Evolutionary conservation across 2,329 filamentous ascomycete species (phyloP).

Genomic region (Ophiostoma australiae): DNA sequence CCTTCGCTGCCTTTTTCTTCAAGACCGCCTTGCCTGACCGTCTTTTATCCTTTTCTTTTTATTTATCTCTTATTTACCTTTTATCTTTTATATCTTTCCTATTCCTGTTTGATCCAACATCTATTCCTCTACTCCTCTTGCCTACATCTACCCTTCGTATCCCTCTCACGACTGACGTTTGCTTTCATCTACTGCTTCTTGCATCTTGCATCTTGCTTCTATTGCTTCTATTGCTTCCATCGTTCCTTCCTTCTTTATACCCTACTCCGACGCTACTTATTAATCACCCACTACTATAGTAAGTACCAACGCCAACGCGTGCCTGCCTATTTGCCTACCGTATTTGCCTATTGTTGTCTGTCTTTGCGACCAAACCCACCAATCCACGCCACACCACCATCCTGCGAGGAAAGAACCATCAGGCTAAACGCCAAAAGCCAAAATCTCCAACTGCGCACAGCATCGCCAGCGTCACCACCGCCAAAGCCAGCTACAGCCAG

Average conservation of each 20-base stretch:
- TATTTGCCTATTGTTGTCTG: neutral
- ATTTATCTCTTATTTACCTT: neutral
- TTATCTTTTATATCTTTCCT: neutral
- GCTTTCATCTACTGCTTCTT: neutral
- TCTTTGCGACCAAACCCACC: neutral
- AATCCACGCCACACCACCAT: neutral
- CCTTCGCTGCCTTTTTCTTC: neutral
- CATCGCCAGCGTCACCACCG: neutral
- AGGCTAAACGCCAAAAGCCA: neutral
- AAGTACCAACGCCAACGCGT: constrained; percentile 7
- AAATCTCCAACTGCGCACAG: neutral
- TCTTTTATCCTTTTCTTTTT: neutral
- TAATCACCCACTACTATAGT: constrained; percentile 17
- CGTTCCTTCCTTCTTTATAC: neutral
- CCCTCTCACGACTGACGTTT: neutral
- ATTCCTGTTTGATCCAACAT: constrained; percentile 10
- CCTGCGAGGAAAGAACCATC: neutral
- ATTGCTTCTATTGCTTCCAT: neutral
- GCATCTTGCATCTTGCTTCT: neutral
- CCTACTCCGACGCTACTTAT: constrained; percentile 17
- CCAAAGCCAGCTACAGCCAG: neutral
- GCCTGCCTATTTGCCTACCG: neutral
- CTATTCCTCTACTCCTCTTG: neutral
- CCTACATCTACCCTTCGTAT: constrained; percentile 1
- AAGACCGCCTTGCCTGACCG: neutral